phyloP scores from a whole-genome alignment of 2,329 filamentous ascomycete genomes.

The Epichloe gansuensis region DNA sequence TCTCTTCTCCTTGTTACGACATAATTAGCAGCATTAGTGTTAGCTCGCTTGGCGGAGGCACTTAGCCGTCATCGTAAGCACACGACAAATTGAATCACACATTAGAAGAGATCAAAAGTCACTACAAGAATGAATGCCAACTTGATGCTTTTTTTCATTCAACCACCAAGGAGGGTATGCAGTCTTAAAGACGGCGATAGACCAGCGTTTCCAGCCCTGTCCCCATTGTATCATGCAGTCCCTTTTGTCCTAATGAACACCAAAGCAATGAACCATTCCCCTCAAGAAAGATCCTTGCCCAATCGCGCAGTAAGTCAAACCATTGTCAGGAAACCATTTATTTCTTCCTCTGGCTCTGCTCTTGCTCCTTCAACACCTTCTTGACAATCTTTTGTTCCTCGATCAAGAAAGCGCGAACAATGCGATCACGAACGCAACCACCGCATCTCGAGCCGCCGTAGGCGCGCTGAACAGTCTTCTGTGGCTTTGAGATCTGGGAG shows the following conservation, averaged over 20 bases:
- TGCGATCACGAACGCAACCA: slow-evolving; percentile 96
- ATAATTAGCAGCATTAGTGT: not conserved
- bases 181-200: slow-evolving; percentile 33
- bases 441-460: slow-evolving; percentile 98
- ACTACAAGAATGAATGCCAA: slow-evolving; percentile 13
- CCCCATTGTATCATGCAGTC: slow-evolving; percentile 35
- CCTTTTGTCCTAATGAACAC: slow-evolving; percentile 41
- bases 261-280: slow-evolving; percentile 37
- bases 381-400: slow-evolving; percentile 99
- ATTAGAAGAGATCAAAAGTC: not conserved
- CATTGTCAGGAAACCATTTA: slow-evolving; percentile 35
- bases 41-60: not conserved
- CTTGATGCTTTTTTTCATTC: slow-evolving; percentile 31
- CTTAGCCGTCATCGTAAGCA: not conserved
- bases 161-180: slow-evolving; percentile 32
- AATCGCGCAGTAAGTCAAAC: slow-evolving; percentile 23
- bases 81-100: not conserved
- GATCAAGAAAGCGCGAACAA: slow-evolving; percentile 96
- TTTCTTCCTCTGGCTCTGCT: slow-evolving; percentile 59
- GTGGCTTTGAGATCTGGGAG: slow-evolving; percentile 88
- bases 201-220: slow-evolving; percentile 26
- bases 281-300: slow-evolving; percentile 22
- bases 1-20: not conserved
- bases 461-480: slow-evolving; percentile 98
- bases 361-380: slow-evolving; percentile 99